Conservation (phyloP, 805 yeast species). For the Starmera pachycereana region DNA sequence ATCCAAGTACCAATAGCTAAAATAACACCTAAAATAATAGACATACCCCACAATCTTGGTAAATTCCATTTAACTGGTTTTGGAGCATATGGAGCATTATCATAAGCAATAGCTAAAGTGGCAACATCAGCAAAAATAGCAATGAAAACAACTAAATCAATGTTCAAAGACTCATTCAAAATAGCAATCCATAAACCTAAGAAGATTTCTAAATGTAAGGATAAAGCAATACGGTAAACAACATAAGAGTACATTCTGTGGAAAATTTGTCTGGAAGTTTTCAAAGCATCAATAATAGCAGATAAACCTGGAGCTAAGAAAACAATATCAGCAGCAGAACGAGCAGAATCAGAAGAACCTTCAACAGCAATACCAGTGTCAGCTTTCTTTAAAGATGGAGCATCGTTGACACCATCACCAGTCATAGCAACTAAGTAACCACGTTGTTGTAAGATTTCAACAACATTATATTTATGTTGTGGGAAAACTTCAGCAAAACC, state of each 20-base stretch:
- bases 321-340: conserved; percentile 95
- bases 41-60: conserved; percentile 97
- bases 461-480: conserved; percentile 93
- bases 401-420: conserved; percentile 99
- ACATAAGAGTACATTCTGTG: conserved; percentile 98
- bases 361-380: conserved; percentile 96
- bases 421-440: conserved; percentile 98
- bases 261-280: conserved; percentile 95
- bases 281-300: conserved; percentile 88
- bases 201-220: conserved; percentile 89
- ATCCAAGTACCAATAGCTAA: conserved; percentile 93
- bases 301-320: conserved; percentile 93
- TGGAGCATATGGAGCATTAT: conserved; percentile 91
- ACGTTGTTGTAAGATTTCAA: conserved; percentile 89
- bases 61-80: conserved; percentile 94
- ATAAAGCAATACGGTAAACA: conserved; percentile 95
- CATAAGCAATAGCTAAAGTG: conserved; percentile 94
- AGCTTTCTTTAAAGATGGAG: conserved; percentile 95
- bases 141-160: conserved; percentile 89
- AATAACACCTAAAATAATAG: conserved; percentile 73
- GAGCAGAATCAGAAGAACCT: conserved; percentile 96
- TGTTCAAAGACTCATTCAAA: conserved; percentile 75
- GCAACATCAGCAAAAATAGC: conserved; percentile 98
- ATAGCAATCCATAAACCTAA: conserved; percentile 96
- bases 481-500: conserved; percentile 99